These are phyloP conservation scores for Forsythia viridissima DNA, from an alignment of 257 asterid genomes.

Conservation along the genomic window DNA sequence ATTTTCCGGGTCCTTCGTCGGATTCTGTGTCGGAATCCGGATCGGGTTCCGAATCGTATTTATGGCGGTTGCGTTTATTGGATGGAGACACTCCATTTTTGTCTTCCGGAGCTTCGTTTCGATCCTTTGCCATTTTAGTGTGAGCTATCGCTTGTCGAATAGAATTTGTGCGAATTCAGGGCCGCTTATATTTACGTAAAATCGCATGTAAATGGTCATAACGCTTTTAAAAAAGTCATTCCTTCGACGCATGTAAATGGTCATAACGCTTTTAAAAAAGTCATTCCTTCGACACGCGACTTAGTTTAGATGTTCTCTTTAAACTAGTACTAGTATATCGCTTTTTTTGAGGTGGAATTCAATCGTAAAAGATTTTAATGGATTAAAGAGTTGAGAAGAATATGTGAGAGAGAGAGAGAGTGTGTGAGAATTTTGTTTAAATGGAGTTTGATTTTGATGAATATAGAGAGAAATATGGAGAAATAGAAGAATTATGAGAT, in stretches of 20 bases:
- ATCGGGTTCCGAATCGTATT: constrained; percentile 42
- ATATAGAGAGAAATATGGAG: no score
- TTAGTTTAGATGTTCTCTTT: no score
- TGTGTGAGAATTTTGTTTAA: no score
- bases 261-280: no score
- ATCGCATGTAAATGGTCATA: not conserved
- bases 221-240: no score
- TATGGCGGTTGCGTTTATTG: constrained; percentile 36
- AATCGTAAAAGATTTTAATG: no score
- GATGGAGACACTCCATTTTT: constrained; percentile 48
- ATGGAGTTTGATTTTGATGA: no score
- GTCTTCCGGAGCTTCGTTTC: constrained; percentile 38
- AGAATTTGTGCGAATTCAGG: not conserved
- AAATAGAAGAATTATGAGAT: no score
- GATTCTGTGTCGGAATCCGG: constrained; percentile 37
- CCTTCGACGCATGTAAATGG: not conserved
- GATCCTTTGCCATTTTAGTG: constrained; percentile 51
- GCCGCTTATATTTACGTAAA: not conserved
- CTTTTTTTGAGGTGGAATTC: no score
- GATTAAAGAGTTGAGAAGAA: no score
- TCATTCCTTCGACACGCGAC: not conserved
- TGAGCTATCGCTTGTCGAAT: not conserved
- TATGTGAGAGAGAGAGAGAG: no score
- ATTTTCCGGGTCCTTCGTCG: constrained; percentile 32
- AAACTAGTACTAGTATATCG: no score